These are phyloP conservation scores for Chrysanthemum seticuspe DNA, from an alignment of 129 eudicot species.

Conservation along the genomic window DNA sequence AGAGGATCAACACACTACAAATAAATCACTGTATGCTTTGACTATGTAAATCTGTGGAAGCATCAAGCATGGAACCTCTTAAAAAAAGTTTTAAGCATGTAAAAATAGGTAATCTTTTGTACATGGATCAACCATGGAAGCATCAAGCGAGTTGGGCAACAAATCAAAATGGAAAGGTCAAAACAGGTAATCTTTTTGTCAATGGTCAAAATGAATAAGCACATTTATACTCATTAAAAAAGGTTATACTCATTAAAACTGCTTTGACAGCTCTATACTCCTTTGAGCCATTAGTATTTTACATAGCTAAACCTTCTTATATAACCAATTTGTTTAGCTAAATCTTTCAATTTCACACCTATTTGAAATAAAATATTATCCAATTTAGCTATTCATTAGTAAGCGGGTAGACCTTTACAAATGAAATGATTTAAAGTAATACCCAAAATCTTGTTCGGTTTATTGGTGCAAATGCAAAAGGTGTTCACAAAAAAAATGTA, in stretches of 20 bases:
- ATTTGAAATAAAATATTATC: no score
- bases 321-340: neutral
- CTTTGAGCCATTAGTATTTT: no score
- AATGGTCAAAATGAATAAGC: neutral
- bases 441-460: conserved; percentile 11
- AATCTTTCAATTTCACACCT: neutral
- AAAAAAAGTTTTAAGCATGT: no score
- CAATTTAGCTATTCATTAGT: no score
- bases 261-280: no score
- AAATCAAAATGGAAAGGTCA: neutral
- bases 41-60: conserved; percentile 57
- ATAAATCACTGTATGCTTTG: conserved; percentile 35
- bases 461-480: neutral
- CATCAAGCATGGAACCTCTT: conserved; percentile 15
- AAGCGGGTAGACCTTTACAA: no score
- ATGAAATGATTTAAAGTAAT: no score
- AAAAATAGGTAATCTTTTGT: no score
- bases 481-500: conserved; percentile 10
- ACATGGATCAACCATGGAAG: no score
- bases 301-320: neutral
- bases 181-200: neutral
- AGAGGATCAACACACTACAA: no score
- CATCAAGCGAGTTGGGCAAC: neutral
- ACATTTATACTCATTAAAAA: neutral
- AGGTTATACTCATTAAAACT: no score